Percentiles rank a stretch among this genome's conserved stretches.
Evolutionary conservation across 306 rosid species (phyloP).

Genomic region (Arachis stenosperma): DNA sequence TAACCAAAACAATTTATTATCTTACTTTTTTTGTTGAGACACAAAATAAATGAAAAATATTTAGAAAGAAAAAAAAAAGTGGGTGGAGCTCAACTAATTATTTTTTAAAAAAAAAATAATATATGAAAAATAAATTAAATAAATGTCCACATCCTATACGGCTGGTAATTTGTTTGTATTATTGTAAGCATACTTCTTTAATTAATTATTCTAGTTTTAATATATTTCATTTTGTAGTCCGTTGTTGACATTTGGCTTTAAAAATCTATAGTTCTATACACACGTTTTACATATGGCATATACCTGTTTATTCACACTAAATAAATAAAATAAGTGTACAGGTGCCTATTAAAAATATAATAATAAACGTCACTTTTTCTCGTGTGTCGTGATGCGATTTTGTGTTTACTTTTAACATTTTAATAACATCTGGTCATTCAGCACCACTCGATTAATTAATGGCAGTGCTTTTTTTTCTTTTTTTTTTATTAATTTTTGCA

Average conservation of each 20-base stretch:
- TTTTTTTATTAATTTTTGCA: too few species aligned
- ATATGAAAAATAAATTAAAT: not conserved
- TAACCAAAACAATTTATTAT: not conserved
- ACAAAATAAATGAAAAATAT: not conserved
- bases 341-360: not conserved
- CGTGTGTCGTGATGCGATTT: too few species aligned
- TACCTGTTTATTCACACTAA: not conserved
- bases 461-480: too few species aligned
- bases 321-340: not conserved
- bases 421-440: too few species aligned
- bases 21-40: too few species aligned
- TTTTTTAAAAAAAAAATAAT: not conserved
- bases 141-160: not conserved
- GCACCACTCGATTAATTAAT: too few species aligned
- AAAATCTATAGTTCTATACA: not conserved
- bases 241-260: not conserved
- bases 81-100: not conserved
- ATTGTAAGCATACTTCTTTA: not conserved
- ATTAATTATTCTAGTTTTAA: not conserved
- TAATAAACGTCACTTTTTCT: slow-evolving; percentile 13
- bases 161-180: not conserved
- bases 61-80: not conserved
- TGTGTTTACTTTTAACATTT: too few species aligned
- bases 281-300: slow-evolving; percentile 33
- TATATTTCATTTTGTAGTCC: not conserved